Base-by-base conservation (phyloP, 352 stramenopile genomes). In the Globisporangium cylindrosporum region DNA sequence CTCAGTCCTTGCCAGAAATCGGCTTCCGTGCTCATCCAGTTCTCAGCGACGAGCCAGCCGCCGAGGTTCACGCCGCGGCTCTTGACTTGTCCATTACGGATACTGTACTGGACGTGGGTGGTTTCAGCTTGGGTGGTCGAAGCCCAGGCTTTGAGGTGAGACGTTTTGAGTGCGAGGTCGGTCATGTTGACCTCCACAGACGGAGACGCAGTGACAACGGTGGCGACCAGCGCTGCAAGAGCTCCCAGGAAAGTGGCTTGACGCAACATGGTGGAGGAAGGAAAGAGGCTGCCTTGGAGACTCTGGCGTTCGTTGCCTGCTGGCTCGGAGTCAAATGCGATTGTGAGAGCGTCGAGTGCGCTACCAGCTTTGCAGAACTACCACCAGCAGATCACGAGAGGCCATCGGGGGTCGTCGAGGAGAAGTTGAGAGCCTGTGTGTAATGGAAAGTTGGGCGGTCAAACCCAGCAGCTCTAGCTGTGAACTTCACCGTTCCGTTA, bases 1-100 rank as follows among this genome's bases (percentile, higher is more conserved):
- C 71, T 58, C 62, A 90, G 65, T 24, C 75, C 81, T 8, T 80
- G 68, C 86, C 83, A 93, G 49, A 93, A 78, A 34, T 88, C 74
- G 8, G 82, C 74, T 0, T 71, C 68, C 24, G 27, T 72, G 10
- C 82, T 91, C 88, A 95, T 95, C 85, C 88, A 95, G 64, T 90
- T 49, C 73, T 95, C 88, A 8, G 77, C 78, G n/a, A 93, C 85
- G 32, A 93, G 80, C 85, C 88, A 95, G 25, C 77, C 78, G 18
- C 88, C 88, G 36, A 95, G 74, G 66, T 93, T 93, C 41, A 93
- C 87, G 29, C 82, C 87, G 59, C 80, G 80, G 62, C 73, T 84
- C 18, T 63, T 73, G 4, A 78, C 76, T 18, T 67, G 61, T 1
- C 85, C 87, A n/a, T 70, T 70, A 48, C 85, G 85, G 68, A 95